Conservation (phyloP, 331 rosid genomes). For the Quercus tomentella region DNA sequence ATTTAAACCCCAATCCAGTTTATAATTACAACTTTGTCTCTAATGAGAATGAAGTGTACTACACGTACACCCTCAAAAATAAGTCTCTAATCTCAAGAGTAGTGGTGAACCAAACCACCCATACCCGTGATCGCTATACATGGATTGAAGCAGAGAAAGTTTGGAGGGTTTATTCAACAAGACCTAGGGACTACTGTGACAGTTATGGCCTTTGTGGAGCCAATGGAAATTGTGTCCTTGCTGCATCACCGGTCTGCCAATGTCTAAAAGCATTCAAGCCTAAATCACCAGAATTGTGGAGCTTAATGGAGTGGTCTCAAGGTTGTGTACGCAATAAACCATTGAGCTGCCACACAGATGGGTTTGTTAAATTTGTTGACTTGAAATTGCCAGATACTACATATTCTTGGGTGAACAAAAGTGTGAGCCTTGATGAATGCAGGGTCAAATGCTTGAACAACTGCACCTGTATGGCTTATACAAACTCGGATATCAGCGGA, state of each 20-base stretch:
- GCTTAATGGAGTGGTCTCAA: conserved; percentile 5
- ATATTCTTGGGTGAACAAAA: conserved; percentile 15
- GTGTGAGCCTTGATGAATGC: conserved; percentile 33
- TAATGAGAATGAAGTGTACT: conserved; percentile 30
- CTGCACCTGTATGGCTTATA: conserved; percentile 54
- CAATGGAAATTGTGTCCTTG: conserved; percentile 28
- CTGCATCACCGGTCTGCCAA: conserved; percentile 30
- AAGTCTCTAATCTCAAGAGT: conserved; percentile 12
- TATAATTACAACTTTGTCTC: conserved; percentile 18
- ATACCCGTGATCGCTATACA: conserved; percentile 1
- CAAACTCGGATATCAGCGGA: conserved; percentile 41
- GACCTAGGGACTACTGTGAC: conserved; percentile 45
- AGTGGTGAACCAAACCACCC: conserved; percentile 13
- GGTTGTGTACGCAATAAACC: conserved; percentile 42
- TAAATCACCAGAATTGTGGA: conserved; percentile 18
- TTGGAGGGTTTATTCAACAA: conserved; percentile 27
- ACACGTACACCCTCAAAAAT: conserved; percentile 19
- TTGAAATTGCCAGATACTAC: conserved; percentile 48
- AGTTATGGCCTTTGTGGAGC: conserved; percentile 38
- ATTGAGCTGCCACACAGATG: conserved; percentile 28
- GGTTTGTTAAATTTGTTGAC: conserved; percentile 10
- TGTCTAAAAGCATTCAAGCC: conserved; percentile 46
- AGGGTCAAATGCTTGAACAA: conserved; percentile 32
- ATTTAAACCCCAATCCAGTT: conserved; percentile 21
- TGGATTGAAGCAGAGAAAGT: conserved; percentile 23